Evolutionary conservation across 2,329 filamentous ascomycete genomes (phyloP).

Genomic region (Cladosporium velox): DNA sequence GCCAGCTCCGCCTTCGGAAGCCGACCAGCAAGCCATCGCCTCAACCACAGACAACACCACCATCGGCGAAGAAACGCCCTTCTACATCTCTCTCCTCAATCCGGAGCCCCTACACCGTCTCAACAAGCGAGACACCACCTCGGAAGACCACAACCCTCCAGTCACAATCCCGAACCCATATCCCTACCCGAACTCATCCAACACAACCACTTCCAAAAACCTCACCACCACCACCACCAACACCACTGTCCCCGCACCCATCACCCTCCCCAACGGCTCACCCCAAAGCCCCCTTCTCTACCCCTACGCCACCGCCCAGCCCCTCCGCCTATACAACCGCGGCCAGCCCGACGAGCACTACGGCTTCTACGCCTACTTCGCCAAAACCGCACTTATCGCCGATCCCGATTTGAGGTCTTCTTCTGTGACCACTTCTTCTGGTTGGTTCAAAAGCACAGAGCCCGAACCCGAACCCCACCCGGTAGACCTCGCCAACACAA

Average conservation of each 20-base stretch:
- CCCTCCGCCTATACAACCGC: constrained; percentile 81
- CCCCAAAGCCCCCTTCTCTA: constrained; percentile 72
- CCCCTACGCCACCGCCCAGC: constrained; percentile 69
- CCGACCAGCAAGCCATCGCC: constrained; percentile 79
- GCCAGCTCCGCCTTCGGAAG: constrained; percentile 60
- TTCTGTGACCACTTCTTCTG: background rate
- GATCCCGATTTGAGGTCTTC: constrained; percentile 25
- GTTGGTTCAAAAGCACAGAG: background rate
- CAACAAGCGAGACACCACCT: constrained; percentile 36
- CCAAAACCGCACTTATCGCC: constrained; percentile 76
- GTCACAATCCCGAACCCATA: background rate
- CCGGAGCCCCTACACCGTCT: constrained; percentile 36
- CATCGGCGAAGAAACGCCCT: constrained; percentile 80
- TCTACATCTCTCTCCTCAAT: constrained; percentile 74
- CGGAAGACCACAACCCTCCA: background rate
- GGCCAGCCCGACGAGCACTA: constrained; percentile 82
- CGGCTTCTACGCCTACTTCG: constrained; percentile 90
- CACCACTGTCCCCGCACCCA: constrained; percentile 63
- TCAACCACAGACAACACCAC: constrained; percentile 78
- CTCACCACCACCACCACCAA: constrained; percentile 40
- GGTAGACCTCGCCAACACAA: background rate
- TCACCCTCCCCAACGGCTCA: constrained; percentile 66
- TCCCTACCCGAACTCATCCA: constrained; percentile 21
- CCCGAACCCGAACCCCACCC: background rate
- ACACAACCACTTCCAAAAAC: constrained; percentile 43